Conservation (phyloP, 2,329 filamentous ascomycete species). For the Sarocladiaceae sp. region DNA sequence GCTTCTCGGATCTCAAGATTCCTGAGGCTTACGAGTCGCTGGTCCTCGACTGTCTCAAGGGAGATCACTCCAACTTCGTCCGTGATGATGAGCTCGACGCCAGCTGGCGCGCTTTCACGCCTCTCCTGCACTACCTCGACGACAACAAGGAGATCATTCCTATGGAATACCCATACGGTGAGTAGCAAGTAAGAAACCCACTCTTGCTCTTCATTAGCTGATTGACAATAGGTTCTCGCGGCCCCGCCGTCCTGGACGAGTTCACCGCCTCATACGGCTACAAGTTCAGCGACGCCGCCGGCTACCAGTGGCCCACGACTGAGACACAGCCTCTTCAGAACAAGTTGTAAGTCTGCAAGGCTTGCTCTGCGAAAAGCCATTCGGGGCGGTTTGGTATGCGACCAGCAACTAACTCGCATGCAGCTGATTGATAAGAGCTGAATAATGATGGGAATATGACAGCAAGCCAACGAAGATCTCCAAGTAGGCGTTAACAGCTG, state of each 20-base stretch:
- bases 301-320: conserved; percentile 90
- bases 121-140: conserved; percentile 94
- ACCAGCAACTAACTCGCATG: background rate
- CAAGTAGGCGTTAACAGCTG: background rate
- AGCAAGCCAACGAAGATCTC: conserved; percentile 1
- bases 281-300: conserved; percentile 95
- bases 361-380: background rate
- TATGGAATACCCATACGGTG: conserved; percentile 99
- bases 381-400: background rate
- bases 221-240: conserved; percentile 71
- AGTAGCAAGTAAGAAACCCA: conserved; percentile 26
- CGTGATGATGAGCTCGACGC: conserved; percentile 95
- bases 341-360: conserved; percentile 62
- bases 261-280: conserved; percentile 98
- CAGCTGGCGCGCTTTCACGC: conserved; percentile 97
- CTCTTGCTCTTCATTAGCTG: conserved; percentile 3
- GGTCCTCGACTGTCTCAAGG: conserved; percentile 95
- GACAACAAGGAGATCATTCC: conserved; percentile 99
- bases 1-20: conserved; percentile 99
- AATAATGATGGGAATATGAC: background rate
- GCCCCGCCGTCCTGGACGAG: conserved; percentile 92
- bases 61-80: conserved; percentile 99
- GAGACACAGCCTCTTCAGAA: conserved; percentile 55
- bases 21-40: conserved; percentile 98
- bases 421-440: background rate